Evolutionary conservation across 306 rosid species (phyloP).

Genomic region (Malus sieversii): DNA sequence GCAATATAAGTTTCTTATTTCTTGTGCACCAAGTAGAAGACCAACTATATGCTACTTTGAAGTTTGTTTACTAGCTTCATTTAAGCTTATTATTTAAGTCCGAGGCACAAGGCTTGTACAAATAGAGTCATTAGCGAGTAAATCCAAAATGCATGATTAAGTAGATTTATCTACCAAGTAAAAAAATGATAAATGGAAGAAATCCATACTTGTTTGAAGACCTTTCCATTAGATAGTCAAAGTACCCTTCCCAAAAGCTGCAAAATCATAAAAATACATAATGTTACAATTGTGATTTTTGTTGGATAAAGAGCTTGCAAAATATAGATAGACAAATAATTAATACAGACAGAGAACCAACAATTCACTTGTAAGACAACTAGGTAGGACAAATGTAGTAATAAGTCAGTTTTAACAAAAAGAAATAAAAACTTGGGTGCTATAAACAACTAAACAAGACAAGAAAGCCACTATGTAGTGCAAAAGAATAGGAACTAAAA

Average conservation of each 20-base stretch:
- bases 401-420: not conserved
- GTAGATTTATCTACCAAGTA: not conserved
- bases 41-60: not conserved
- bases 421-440: not conserved
- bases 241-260: slow-evolving; percentile 99
- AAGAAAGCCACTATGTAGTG: not conserved
- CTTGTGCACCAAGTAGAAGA: not conserved
- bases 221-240: slow-evolving; percentile 85
- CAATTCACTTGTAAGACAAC: not conserved
- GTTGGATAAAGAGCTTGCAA: not conserved
- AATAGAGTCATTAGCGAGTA: not conserved
- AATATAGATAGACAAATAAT: not conserved
- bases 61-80: not conserved
- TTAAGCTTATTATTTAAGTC: not conserved
- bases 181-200: not conserved
- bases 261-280: not conserved
- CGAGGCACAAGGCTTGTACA: not conserved
- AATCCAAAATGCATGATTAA: not conserved
- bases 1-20: not conserved
- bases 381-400: slow-evolving; percentile 2
- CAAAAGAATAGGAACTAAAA: not conserved
- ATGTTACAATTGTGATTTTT: not conserved
- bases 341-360: not conserved
- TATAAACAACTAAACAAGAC: not conserved
- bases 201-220: slow-evolving; percentile 72